Conservation (phyloP, 306 rosid genomes). For the Vigna nakashimae region DNA sequence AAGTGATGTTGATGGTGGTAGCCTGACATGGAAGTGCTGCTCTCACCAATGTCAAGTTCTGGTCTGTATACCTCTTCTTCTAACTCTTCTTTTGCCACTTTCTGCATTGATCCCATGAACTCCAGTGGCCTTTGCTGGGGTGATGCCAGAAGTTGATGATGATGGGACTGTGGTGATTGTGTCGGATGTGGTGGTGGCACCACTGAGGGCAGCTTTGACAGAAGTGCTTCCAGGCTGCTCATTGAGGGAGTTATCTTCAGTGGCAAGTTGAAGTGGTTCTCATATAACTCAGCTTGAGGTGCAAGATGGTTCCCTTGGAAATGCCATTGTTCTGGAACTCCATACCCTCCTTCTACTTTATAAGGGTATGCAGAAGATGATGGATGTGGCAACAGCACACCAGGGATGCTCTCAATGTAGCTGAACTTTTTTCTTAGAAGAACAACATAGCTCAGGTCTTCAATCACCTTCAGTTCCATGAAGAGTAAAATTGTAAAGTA, state of each 20-base stretch:
- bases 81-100: conserved; percentile 68
- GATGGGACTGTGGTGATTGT: conserved; percentile 26
- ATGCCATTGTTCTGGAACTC: conserved; percentile 64
- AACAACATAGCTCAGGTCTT: conserved; percentile 89
- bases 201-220: conserved; percentile 76
- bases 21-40: conserved; percentile 62
- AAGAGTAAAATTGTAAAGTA: background rate
- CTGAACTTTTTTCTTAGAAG: conserved; percentile 80
- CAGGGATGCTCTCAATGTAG: conserved; percentile 98
- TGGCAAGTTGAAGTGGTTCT: conserved; percentile 53
- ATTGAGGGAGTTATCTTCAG: conserved; percentile 69
- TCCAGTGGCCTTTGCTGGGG: conserved; percentile 55
- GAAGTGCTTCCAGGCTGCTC: conserved; percentile 80
- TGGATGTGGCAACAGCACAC: conserved; percentile 96
- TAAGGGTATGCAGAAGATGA: conserved; percentile 69
- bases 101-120: conserved; percentile 59
- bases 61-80: conserved; percentile 66
- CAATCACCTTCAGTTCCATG: conserved; percentile 64
- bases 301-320: conserved; percentile 55
- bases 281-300: conserved; percentile 50
- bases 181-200: conserved; percentile 49
- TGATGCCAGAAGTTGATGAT: conserved; percentile 36
- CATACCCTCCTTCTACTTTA: conserved; percentile 52
- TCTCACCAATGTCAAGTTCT: conserved; percentile 65
- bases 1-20: conserved; percentile 53